phyloP scores from a whole-genome alignment of 768 basidiomycete genomes.

The Harrya chromipes region DNA sequence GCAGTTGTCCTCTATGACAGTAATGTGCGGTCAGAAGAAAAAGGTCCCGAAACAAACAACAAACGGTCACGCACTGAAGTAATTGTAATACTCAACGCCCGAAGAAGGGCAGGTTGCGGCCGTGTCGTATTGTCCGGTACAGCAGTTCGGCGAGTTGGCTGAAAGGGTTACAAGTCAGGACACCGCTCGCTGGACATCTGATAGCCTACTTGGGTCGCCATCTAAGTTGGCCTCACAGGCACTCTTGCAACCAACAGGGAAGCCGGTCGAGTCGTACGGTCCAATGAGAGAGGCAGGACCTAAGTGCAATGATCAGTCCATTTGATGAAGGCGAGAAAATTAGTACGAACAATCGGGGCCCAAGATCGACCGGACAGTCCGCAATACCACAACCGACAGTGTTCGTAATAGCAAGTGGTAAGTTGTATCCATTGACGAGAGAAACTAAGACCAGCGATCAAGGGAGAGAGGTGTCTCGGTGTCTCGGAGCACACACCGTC shows the following conservation, averaged over 20 bases:
- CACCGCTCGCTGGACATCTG: background rate
- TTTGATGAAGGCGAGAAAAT: background rate
- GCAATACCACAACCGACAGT: slow-evolving; percentile 52
- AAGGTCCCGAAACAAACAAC: background rate
- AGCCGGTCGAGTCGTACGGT: slow-evolving; percentile 51
- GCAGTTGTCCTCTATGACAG: slow-evolving; percentile 41
- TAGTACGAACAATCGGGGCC: slow-evolving; percentile 46
- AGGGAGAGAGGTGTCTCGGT: background rate
- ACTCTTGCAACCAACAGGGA: slow-evolving; percentile 58
- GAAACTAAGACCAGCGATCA: slow-evolving; percentile 40
- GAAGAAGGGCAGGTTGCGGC: slow-evolving; percentile 54
- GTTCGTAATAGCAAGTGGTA: slow-evolving; percentile 58
- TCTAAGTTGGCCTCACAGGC: slow-evolving; percentile 47
- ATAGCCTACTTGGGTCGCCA: slow-evolving; percentile 29
- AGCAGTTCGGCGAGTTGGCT: slow-evolving; percentile 65
- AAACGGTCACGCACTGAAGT: slow-evolving; percentile 48
- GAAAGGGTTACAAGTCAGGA: background rate
- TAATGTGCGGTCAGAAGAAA: too few relatives aligned
- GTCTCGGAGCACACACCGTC: slow-evolving; percentile 44
- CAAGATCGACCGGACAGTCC: slow-evolving; percentile 60
- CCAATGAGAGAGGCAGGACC: slow-evolving; percentile 52
- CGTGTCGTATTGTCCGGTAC: slow-evolving; percentile 53
- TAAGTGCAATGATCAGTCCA: slow-evolving; percentile 11
- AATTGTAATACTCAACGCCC: slow-evolving; percentile 39
- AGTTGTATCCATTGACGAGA: slow-evolving; percentile 63